Conservation (phyloP, 208 protist species). For the Trypanosoma melophagium region DNA sequence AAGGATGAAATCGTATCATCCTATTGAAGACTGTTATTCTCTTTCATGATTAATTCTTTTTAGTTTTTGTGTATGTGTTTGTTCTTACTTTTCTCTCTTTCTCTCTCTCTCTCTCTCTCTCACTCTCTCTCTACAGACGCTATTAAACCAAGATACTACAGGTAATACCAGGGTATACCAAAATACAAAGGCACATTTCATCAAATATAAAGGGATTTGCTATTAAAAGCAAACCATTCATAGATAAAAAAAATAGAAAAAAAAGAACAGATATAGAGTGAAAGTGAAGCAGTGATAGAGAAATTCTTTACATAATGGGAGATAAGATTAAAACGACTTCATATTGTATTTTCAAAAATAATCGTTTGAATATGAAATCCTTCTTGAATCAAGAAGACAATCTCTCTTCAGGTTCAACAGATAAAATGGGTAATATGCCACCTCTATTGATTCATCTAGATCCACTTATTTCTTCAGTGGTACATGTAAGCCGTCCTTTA, state of each 20-base stretch:
- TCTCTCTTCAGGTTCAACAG: not conserved
- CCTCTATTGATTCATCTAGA: conserved; percentile 15
- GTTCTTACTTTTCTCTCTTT: too few species aligned
- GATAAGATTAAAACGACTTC: not conserved
- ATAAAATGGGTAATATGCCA: not conserved
- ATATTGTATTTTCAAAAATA: conserved; percentile 16
- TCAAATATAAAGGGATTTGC: too few species aligned
- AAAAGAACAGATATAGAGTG: not conserved
- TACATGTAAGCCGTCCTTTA: conserved; percentile 3
- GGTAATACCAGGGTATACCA: too few species aligned
- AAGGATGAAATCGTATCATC: too few species aligned
- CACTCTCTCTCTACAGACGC: too few species aligned
- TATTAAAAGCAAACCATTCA: too few species aligned
- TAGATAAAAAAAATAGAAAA: not conserved
- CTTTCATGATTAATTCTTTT: too few species aligned
- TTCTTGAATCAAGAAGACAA: not conserved
- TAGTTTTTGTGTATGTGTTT: too few species aligned
- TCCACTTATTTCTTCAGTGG: conserved; percentile 10
- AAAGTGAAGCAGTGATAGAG: not conserved
- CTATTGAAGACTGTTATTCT: too few species aligned
- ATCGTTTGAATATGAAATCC: not conserved
- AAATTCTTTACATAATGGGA: not conserved
- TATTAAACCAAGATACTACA: too few species aligned
- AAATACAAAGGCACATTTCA: too few species aligned
- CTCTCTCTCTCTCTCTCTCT: too few species aligned